phyloP scores from a whole-genome alignment of 345 rosid genomes.

The Theobroma cacao region DNA sequence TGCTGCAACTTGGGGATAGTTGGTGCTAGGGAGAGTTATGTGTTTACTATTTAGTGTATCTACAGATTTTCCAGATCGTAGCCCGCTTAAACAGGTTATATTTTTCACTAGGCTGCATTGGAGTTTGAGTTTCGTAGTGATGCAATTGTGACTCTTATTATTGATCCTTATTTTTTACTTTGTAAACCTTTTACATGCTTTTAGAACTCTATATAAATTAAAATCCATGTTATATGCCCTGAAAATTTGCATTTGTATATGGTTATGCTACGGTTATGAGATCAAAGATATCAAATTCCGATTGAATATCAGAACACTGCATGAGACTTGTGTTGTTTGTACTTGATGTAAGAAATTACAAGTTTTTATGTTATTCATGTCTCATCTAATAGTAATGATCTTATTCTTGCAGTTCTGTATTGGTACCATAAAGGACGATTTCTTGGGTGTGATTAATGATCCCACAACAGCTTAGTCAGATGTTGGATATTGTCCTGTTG shows the following conservation, averaged over 20 bases:
- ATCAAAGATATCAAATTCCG: background rate
- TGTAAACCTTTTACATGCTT: background rate
- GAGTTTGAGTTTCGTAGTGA: background rate
- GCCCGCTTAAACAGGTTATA: background rate
- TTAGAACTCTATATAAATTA: background rate
- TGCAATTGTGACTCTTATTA: background rate
- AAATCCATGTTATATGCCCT: background rate
- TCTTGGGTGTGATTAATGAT: slow-evolving; percentile 92
- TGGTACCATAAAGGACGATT: slow-evolving; percentile 91
- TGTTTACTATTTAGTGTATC: background rate
- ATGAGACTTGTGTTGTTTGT: background rate
- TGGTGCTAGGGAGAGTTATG: background rate
- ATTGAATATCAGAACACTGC: background rate
- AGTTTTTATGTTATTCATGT: background rate
- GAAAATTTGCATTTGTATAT: background rate
- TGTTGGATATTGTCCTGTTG: background rate
- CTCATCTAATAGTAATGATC: background rate
- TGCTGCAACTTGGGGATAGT: background rate
- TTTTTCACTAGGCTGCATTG: background rate
- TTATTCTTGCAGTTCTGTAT: slow-evolving; percentile 74
- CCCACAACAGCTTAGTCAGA: slow-evolving; percentile 50
- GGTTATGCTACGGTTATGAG: background rate
- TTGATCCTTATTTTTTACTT: background rate
- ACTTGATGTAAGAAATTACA: background rate
- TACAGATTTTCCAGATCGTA: background rate